Conservation (phyloP, 2,329 filamentous ascomycete genomes). For the Beauveria brongniartii region DNA sequence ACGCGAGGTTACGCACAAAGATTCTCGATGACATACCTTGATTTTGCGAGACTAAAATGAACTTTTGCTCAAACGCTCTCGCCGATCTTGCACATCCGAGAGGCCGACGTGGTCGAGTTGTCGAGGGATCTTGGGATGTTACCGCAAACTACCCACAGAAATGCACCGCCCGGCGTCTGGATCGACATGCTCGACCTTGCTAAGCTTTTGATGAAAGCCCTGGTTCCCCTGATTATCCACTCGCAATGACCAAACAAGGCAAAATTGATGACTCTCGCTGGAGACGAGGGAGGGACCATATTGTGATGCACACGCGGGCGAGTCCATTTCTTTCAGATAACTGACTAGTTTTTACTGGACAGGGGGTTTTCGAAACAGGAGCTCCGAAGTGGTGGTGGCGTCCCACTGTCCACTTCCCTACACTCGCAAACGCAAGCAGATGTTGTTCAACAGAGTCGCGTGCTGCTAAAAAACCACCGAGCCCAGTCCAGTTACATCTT, state of each 20-base stretch:
- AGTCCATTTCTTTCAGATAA: not conserved
- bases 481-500: not conserved
- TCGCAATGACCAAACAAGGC: not conserved
- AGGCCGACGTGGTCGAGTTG: not conserved
- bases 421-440: not conserved
- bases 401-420: not conserved
- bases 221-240: constrained; percentile 3
- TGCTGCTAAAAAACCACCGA: not conserved
- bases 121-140: not conserved
- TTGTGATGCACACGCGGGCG: not conserved
- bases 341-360: not conserved
- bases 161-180: not conserved
- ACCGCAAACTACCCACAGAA: not conserved
- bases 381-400: not conserved
- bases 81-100: not conserved
- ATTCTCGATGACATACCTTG: not conserved
- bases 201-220: not conserved
- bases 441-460: not conserved
- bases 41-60: not conserved
- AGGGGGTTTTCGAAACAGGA: not conserved
- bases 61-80: not conserved
- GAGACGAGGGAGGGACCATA: not conserved
- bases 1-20: not conserved
- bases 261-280: not conserved
- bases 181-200: not conserved